Conservation (phyloP, 495 filamentous ascomycete genomes). For the Durotheca rogersii region DNA sequence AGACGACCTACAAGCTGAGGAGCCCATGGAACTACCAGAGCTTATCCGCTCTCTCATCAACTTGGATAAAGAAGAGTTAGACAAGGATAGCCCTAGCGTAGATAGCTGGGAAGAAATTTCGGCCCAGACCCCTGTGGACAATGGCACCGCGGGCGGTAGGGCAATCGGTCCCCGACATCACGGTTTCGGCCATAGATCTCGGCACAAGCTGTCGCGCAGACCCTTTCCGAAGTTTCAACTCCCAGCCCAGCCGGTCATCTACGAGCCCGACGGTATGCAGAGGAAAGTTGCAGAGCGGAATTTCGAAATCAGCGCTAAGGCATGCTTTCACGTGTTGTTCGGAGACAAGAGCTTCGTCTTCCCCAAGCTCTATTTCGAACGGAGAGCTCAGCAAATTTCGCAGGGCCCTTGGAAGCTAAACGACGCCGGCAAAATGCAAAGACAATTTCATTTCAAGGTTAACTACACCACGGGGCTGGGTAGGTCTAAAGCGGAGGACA, state of each 20-base stretch:
- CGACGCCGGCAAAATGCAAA: constrained; percentile 65
- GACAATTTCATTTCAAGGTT: constrained; percentile 80
- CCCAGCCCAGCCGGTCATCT: constrained; percentile 76
- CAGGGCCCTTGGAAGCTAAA: constrained; percentile 80
- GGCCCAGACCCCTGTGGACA: constrained; percentile 61
- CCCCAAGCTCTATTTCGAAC: constrained; percentile 85
- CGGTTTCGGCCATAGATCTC: constrained; percentile 62
- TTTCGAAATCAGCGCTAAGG: constrained; percentile 87
- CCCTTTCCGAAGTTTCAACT: constrained; percentile 77
- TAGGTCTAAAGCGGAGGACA: constrained; percentile 56
- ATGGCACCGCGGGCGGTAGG: constrained; percentile 48
- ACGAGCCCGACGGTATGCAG: constrained; percentile 79
- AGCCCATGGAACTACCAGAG: constrained; percentile 55
- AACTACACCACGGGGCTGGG: constrained; percentile 65
- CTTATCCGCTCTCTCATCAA: constrained; percentile 48
- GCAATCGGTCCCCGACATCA: constrained; percentile 46
- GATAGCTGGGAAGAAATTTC: constrained; percentile 94
- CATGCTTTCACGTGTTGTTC: constrained; percentile 92
- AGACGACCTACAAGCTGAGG: constrained; percentile 66
- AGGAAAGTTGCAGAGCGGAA: constrained; percentile 67
- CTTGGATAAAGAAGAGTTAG: constrained; percentile 63
- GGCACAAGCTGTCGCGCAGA: constrained; percentile 51
- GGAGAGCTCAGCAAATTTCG: constrained; percentile 73
- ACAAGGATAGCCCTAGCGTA: constrained; percentile 65
- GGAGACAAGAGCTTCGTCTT: constrained; percentile 94